Conservation (phyloP, 2,329 filamentous ascomycete species). For the Chrysoporthe deuterocubensis region DNA sequence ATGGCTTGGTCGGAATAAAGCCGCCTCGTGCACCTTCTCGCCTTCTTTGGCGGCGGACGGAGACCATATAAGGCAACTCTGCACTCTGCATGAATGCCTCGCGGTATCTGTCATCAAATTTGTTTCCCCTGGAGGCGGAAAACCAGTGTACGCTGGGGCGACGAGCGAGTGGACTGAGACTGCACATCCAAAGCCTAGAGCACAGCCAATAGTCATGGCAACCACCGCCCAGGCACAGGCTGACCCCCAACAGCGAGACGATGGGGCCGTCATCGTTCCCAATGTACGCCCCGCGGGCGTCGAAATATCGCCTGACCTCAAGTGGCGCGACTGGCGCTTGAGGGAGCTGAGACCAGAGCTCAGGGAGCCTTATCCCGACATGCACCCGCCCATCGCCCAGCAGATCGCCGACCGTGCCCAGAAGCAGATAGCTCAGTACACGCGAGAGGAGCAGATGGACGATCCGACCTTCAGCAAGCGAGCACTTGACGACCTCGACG, state of each 20-base stretch:
- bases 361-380: background rate
- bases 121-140: background rate
- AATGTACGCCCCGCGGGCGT: slow-evolving; percentile 15
- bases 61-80: slow-evolving; percentile 23
- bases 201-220: background rate
- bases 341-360: slow-evolving; percentile 23
- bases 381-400: slow-evolving; percentile 9
- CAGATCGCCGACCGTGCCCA: slow-evolving; percentile 11
- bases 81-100: background rate
- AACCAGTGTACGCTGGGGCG: background rate
- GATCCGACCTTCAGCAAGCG: slow-evolving; percentile 12
- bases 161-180: background rate
- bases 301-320: slow-evolving; percentile 17
- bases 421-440: background rate
- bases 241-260: background rate
- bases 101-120: background rate
- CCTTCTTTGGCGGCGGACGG: background rate
- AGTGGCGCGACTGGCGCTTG: slow-evolving; percentile 25
- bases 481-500: slow-evolving; percentile 14
- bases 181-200: background rate
- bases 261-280: background rate
- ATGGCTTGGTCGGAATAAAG: slow-evolving; percentile 23
- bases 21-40: background rate
- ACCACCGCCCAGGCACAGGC: background rate
- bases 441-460: background rate